Conservation (phyloP, 345 rosid genomes). For the Microthlaspi erraticum region DNA sequence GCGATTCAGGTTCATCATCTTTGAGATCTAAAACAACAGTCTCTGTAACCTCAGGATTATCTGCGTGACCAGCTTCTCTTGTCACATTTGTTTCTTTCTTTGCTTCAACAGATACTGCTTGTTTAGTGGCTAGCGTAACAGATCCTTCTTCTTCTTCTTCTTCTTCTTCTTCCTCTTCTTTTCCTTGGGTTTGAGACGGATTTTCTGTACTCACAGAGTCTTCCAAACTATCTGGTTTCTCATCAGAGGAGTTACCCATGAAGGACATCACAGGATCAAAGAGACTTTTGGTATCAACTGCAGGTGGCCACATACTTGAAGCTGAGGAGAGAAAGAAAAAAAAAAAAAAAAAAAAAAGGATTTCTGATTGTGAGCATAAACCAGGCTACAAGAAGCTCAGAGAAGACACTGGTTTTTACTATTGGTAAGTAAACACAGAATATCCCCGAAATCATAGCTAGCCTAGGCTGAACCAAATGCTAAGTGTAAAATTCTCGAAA, state of each 20-base stretch:
- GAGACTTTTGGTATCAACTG: slow-evolving; percentile 54
- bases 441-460: slow-evolving; percentile 13
- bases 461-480: slow-evolving; percentile 3
- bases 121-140: slow-evolving; percentile 27
- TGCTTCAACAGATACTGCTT: slow-evolving; percentile 49
- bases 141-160: slow-evolving; percentile 52
- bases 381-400: slow-evolving; percentile 12
- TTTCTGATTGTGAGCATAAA: slow-evolving; percentile 6
- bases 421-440: neutral
- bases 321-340: slow-evolving; percentile 40
- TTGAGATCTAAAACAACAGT: slow-evolving; percentile 41
- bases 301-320: slow-evolving; percentile 71
- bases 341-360: neutral
- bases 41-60: slow-evolving; percentile 47
- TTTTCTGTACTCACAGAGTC: slow-evolving; percentile 48
- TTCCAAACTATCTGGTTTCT: slow-evolving; percentile 44
- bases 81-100: slow-evolving; percentile 40
- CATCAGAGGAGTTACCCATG: slow-evolving; percentile 76
- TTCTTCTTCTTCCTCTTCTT: slow-evolving; percentile 52
- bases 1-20: slow-evolving; percentile 53
- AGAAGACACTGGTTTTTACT: neutral
- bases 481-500: neutral
- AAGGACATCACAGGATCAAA: slow-evolving; percentile 75
- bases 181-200: slow-evolving; percentile 46
- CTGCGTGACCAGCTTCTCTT: slow-evolving; percentile 46